Conservation (phyloP, 2,329 filamentous ascomycete genomes). For the Pseudogymnoascus sp. region DNA sequence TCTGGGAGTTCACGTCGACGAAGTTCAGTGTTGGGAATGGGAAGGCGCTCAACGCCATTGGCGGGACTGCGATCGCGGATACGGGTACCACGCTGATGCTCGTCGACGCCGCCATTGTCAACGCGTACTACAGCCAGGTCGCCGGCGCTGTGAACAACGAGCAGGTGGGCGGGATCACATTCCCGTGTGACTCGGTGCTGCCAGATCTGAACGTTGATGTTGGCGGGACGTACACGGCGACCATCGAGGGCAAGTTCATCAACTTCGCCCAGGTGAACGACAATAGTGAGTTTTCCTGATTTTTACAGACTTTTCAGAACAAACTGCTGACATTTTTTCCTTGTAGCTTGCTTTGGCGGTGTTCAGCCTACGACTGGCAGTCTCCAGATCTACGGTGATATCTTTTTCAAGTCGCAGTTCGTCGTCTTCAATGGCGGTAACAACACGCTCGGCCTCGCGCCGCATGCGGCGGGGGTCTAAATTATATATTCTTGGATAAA, state of each 20-base stretch:
- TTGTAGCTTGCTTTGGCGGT: constrained; percentile 57
- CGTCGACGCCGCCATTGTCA: constrained; percentile 30
- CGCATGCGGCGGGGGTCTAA: constrained; percentile 17
- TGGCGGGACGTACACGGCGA: constrained; percentile 40
- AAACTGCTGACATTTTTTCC: neutral
- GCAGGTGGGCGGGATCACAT: constrained; percentile 31
- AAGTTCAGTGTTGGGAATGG: constrained; percentile 37
- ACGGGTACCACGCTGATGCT: constrained; percentile 39
- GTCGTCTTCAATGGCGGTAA: constrained; percentile 51
- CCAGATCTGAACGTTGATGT: constrained; percentile 33
- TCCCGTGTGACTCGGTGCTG: constrained; percentile 30
- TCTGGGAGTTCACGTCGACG: constrained; percentile 50
- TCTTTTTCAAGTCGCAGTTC: constrained; percentile 56
- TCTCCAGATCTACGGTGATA: constrained; percentile 56
- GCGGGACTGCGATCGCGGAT: constrained; percentile 38
- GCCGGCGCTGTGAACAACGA: constrained; percentile 30
- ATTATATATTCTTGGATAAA: neutral
- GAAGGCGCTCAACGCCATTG: constrained; percentile 51
- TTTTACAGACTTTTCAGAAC: constrained; percentile 8
- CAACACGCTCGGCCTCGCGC: constrained; percentile 46
- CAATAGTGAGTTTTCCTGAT: constrained; percentile 39
- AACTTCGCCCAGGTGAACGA: constrained; percentile 47
- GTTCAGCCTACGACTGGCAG: constrained; percentile 51
- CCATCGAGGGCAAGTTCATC: constrained; percentile 33
- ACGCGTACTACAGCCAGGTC: constrained; percentile 35